Evolutionary conservation across 345 rosid species (phyloP).

Genomic region (Bruguiera gymnorhiza): DNA sequence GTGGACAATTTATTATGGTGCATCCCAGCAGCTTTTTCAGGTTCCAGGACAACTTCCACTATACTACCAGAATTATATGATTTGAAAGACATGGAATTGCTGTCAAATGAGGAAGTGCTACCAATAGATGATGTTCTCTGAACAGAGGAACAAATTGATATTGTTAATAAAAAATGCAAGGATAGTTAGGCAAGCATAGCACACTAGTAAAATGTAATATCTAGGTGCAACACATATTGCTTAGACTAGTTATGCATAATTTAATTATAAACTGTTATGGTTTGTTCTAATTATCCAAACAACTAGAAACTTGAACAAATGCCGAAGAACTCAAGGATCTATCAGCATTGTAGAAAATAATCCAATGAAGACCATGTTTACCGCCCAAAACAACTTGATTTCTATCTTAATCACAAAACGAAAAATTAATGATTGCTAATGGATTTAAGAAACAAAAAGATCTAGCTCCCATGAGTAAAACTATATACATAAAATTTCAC

Average conservation of each 20-base stretch:
- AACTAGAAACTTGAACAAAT: no score
- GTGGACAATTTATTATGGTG: conserved; percentile 37
- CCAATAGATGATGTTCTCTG: conserved; percentile 79
- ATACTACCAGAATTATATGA: conserved; percentile 53
- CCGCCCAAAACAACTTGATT: not conserved
- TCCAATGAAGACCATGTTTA: not conserved
- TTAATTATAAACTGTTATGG: no score
- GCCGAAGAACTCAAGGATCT: not conserved
- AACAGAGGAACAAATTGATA: conserved; percentile 21
- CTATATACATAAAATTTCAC: no score
- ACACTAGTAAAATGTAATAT: not conserved
- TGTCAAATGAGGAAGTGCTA: conserved; percentile 63
- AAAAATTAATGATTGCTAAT: not conserved
- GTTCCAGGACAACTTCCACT: conserved; percentile 46
- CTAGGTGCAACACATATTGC: no score
- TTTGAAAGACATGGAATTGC: conserved; percentile 56
- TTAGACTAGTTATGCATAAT: no score
- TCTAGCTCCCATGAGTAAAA: no score
- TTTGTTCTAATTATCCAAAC: no score
- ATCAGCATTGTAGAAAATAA: not conserved
- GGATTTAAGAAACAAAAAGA: no score
- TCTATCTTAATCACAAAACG: not conserved
- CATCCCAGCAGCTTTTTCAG: conserved; percentile 35
- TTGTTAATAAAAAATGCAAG: conserved; percentile 17
- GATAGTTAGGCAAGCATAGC: not conserved